Base-by-base conservation (phyloP, 768 basidiomycete genomes). In the Russula sp. region DNA sequence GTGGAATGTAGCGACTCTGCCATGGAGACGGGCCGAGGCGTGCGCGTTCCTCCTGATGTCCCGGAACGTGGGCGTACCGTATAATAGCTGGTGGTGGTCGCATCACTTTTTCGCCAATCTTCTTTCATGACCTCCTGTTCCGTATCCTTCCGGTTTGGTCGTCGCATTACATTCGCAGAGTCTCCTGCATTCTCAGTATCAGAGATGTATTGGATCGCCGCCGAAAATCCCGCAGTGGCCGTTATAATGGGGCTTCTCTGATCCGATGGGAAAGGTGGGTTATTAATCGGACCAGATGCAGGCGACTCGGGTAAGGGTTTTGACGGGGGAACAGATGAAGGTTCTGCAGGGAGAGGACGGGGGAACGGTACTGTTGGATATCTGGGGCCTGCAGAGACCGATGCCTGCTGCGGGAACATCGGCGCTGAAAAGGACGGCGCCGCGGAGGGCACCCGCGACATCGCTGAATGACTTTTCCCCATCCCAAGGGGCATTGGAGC, bases 21-120 rank as follows among this genome's bases (percentile, higher is more conserved):
- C 75, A 87, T 83, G 10, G 90, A 92, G 36, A 89, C 87, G 4
- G 90, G 90, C 18, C 90, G 80, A 42, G 87, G 84, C 2, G 86
- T 77, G 30, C 80, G 81, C 38, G 72, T 73, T 44, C 79, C 79
- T 38, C 71, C 71, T 16, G 76, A 70, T 4, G 73, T 69, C 36
- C 78, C 75, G 14, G 83, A 78, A 18, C 74, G 72, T 40, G 85
- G 83, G 34, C 88, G 82, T 61, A 89, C 83, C 22, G 89, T 91
- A 66, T 83, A 82, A 71, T 87, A 85, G 70, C 88, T 87, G 40
- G 71, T 71, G 71, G 87, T 83, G n/a, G 89, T 90, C 7, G 90
- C 86, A 74, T 92, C 90, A 69, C 89, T 90, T 76, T 88, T 89
- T 70, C 90, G 78, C 87, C 89, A 88, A 36, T 80, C 79, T 67